Evolutionary conservation across 2,329 filamentous ascomycete species (phyloP).

Genomic region (Fusarium staphyleae): DNA sequence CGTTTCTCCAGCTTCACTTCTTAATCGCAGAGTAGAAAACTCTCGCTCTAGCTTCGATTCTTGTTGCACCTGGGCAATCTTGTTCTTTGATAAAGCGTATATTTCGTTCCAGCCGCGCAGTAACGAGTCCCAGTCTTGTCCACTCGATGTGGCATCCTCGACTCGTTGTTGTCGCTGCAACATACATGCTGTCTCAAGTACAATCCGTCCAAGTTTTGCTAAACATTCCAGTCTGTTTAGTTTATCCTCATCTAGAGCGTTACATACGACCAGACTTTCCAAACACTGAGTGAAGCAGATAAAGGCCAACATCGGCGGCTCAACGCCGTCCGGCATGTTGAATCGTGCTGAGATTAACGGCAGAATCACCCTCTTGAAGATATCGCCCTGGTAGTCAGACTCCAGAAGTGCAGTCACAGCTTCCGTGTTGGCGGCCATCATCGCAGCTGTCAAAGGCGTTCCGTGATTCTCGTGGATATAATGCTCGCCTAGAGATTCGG

Average conservation of each 20-base stretch:
- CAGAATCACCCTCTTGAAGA: neutral
- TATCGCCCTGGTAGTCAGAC: conserved; percentile 3
- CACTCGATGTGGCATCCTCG: neutral
- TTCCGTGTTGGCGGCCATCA: neutral
- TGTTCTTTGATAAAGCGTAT: neutral
- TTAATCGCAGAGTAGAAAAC: neutral
- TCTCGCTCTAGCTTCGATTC: neutral
- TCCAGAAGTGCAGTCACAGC: neutral
- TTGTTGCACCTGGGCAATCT: neutral
- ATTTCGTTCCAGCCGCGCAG: neutral
- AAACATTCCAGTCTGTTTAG: neutral
- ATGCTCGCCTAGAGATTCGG: neutral
- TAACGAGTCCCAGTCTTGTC: neutral
- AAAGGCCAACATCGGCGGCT: neutral
- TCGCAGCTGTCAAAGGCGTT: conserved; percentile 1
- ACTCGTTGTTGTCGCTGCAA: neutral
- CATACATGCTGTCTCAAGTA: neutral
- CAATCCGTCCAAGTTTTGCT: neutral
- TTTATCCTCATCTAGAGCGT: neutral
- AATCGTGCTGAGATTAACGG: neutral
- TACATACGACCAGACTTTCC: neutral
- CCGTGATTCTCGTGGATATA: neutral
- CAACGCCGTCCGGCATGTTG: neutral
- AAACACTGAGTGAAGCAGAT: neutral
- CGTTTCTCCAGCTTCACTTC: neutral